These are phyloP conservation scores for Fusarium armeniacum DNA, from an alignment of 2,329 filamentous ascomycete species.

Conservation along the genomic window DNA sequence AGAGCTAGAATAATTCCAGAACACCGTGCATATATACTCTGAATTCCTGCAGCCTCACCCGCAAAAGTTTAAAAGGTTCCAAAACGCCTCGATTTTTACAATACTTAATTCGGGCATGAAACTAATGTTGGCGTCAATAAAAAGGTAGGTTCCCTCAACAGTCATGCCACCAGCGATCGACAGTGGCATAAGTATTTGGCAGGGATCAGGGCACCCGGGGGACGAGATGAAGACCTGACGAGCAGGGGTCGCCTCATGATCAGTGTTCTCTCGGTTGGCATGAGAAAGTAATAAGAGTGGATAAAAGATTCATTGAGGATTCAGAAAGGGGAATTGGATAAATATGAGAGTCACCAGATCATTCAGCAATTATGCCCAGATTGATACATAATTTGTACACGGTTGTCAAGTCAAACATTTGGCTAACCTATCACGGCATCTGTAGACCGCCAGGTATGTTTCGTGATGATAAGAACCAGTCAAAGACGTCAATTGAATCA, in stretches of 20 bases:
- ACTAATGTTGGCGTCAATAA: neutral
- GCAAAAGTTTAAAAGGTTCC: neutral
- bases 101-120: neutral
- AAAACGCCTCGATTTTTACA: neutral
- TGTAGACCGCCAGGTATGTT: conserved; percentile 30
- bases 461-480: conserved; percentile 22
- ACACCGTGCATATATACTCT: neutral
- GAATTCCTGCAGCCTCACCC: neutral
- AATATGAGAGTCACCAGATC: neutral
- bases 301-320: conserved; percentile 22
- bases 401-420: conserved; percentile 13
- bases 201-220: conserved; percentile 26
- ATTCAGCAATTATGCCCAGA: conserved; percentile 2
- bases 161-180: conserved; percentile 34
- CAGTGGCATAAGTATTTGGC: conserved; percentile 7
- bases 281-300: conserved; percentile 45
- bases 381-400: neutral
- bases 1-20: conserved; percentile 31
- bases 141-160: neutral
- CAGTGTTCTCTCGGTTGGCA: conserved; percentile 33
- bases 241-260: conserved; percentile 28
- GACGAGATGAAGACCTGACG: conserved; percentile 27
- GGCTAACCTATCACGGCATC: conserved; percentile 27
- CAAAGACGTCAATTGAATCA: conserved; percentile 33
- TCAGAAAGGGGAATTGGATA: conserved; percentile 22